Conservation (phyloP, 306 rosid genomes). For the Acmispon strigosus region DNA sequence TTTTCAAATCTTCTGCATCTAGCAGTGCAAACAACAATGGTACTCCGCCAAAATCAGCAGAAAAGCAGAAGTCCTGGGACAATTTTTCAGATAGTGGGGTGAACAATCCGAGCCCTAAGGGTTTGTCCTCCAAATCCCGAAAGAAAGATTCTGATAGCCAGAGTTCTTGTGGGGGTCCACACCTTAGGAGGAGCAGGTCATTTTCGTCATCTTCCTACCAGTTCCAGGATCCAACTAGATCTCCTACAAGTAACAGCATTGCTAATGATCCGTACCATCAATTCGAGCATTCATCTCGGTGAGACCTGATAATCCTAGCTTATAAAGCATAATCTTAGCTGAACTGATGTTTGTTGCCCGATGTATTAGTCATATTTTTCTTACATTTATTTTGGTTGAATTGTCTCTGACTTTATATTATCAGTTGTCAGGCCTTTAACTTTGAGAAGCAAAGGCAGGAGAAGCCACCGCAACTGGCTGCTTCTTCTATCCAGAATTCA, state of each 20-base stretch:
- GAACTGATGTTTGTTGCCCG: not conserved
- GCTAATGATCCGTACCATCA: slow-evolving; percentile 43
- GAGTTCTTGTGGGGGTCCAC: slow-evolving; percentile 44
- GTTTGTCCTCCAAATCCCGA: slow-evolving; percentile 49
- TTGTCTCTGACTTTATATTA: slow-evolving; percentile 18
- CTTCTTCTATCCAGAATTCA: slow-evolving; percentile 32
- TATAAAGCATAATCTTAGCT: slow-evolving; percentile 13
- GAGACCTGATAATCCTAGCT: slow-evolving; percentile 27
- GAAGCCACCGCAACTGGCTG: slow-evolving; percentile 32
- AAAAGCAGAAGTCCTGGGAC: slow-evolving; percentile 48
- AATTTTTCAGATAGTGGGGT: slow-evolving; percentile 41
- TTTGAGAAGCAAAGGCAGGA: slow-evolving; percentile 52
- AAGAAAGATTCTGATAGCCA: slow-evolving; percentile 45
- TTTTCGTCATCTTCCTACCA: slow-evolving; percentile 68
- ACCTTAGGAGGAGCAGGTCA: slow-evolving; percentile 85
- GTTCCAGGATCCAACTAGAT: slow-evolving; percentile 48
- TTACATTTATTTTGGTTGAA: slow-evolving; percentile 2
- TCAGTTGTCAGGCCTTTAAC: slow-evolving; percentile 43
- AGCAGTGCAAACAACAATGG: slow-evolving; percentile 44
- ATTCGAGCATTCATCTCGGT: slow-evolving; percentile 61
- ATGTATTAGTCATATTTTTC: not conserved
- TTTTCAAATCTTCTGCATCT: slow-evolving; percentile 68
- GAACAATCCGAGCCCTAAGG: slow-evolving; percentile 33
- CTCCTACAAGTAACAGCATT: slow-evolving; percentile 56
- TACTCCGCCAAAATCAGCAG: slow-evolving; percentile 41